These are phyloP conservation scores for Quambalaria eucalypti DNA, from an alignment of 1,284 basidiomycete species.

Conservation along the genomic window DNA sequence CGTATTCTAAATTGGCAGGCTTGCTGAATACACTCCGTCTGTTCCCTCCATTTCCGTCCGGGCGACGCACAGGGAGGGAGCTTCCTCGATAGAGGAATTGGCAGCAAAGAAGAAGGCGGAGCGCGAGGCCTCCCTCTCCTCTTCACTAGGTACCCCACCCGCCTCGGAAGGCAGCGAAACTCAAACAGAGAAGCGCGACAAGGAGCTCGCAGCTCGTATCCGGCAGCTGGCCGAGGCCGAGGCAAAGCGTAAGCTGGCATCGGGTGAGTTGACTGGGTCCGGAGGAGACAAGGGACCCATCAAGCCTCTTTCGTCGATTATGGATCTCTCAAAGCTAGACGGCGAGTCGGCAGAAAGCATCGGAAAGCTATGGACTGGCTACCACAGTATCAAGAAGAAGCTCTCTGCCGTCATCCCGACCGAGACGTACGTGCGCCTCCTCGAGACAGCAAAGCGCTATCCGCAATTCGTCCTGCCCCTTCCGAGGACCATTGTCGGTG, in stretches of 20 bases:
- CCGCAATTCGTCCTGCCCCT: conserved; percentile 44
- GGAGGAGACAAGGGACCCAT: conserved; percentile 21
- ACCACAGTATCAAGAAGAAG: conserved; percentile 43
- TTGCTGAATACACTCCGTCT: background rate
- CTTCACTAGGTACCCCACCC: background rate
- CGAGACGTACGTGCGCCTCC: conserved; percentile 26
- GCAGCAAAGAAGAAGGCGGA: background rate
- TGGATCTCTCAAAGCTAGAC: conserved; percentile 33
- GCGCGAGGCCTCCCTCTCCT: background rate
- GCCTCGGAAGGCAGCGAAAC: too few relatives aligned
- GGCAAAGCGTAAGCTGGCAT: conserved; percentile 17
- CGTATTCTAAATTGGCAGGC: conserved; percentile 16
- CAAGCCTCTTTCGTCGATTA: conserved; percentile 24
- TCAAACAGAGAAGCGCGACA: conserved; percentile 21
- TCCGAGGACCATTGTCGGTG: conserved; percentile 23
- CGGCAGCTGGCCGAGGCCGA: conserved; percentile 16
- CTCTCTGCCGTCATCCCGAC: conserved; percentile 40
- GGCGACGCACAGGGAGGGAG: background rate
- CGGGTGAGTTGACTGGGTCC: conserved; percentile 13
- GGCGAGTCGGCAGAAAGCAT: conserved; percentile 23
- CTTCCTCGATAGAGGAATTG: conserved; percentile 1
- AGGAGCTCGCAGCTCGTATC: conserved; percentile 14
- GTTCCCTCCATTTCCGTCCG: too few relatives aligned
- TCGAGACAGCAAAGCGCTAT: conserved; percentile 23
- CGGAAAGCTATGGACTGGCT: conserved; percentile 41